phyloP scores from a whole-genome alignment of 345 rosid genomes.

The Ceriops zippeliana region DNA sequence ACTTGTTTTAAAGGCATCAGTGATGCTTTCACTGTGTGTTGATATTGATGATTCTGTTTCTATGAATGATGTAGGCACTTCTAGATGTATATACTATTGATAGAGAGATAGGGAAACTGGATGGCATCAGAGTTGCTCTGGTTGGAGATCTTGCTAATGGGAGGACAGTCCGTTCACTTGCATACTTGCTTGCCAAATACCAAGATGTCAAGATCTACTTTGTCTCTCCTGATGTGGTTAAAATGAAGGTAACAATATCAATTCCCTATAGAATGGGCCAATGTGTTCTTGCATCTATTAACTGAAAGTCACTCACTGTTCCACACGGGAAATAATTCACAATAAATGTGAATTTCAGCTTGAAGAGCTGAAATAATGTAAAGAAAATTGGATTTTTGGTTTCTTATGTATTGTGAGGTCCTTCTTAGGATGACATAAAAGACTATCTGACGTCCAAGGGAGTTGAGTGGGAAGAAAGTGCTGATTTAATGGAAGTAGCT shows the following conservation, averaged over 20 bases:
- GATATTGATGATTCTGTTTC: background rate
- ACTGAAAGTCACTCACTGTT: background rate
- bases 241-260: constrained; percentile 66
- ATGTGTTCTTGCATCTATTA: background rate
- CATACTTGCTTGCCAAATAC: constrained; percentile 86
- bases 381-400: background rate
- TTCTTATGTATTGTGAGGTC: background rate
- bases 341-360: background rate
- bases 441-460: constrained; percentile 63
- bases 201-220: constrained; percentile 76
- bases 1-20: too few species aligned
- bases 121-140: constrained; percentile 80
- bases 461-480: constrained; percentile 89
- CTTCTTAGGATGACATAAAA: constrained; percentile 81
- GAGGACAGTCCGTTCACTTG: constrained; percentile 91
- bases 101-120: constrained; percentile 81
- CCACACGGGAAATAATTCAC: background rate
- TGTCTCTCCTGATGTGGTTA: constrained; percentile 85
- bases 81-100: constrained; percentile 87
- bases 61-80: constrained; percentile 56
- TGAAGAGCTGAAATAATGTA: background rate
- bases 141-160: constrained; percentile 99
- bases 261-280: too few species aligned
- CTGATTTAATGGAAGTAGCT: constrained; percentile 75
- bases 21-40: background rate